phyloP scores from a whole-genome alignment of 2,329 filamentous ascomycete species.

The Calycina herbarum region DNA sequence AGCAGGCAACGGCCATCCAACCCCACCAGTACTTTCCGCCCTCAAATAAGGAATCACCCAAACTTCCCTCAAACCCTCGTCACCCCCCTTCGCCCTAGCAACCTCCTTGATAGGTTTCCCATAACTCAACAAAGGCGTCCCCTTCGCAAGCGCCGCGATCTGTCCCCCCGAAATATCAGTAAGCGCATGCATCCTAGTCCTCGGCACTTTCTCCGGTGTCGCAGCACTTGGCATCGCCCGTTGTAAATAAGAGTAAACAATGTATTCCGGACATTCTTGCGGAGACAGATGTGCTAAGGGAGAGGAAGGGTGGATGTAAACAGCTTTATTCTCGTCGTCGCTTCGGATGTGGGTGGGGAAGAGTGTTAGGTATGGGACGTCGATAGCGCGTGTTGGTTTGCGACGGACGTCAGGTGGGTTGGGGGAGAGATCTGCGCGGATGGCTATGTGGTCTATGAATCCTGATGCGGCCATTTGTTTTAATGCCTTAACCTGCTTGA shows the following conservation, averaged over 20 bases:
- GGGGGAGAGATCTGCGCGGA: slow-evolving; percentile 83
- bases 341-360: slow-evolving; percentile 60
- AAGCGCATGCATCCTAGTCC: slow-evolving; percentile 85
- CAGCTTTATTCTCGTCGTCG: slow-evolving; percentile 59
- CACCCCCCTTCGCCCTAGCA: slow-evolving; percentile 45
- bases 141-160: slow-evolving; percentile 75
- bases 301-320: slow-evolving; percentile 87
- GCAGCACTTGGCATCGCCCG: slow-evolving; percentile 56
- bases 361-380: slow-evolving; percentile 88
- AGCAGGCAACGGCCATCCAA: slow-evolving; percentile 84
- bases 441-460: slow-evolving; percentile 92
- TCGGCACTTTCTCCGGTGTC: slow-evolving; percentile 55
- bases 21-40: slow-evolving; percentile 63
- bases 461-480: slow-evolving; percentile 91
- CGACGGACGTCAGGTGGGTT: slow-evolving; percentile 64
- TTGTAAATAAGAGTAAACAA: slow-evolving; percentile 86
- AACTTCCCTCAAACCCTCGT: slow-evolving; percentile 63
- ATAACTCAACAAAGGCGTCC: slow-evolving; percentile 79
- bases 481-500: slow-evolving; percentile 73
- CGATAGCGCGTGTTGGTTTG: slow-evolving; percentile 81
- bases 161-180: slow-evolving; percentile 76
- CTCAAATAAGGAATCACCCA: slow-evolving; percentile 79
- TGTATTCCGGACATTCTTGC: slow-evolving; percentile 79
- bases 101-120: slow-evolving; percentile 92
- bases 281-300: slow-evolving; percentile 69